phyloP scores from a whole-genome alignment of 352 stramenopile species.

The Phytophthora tentaculata region DNA sequence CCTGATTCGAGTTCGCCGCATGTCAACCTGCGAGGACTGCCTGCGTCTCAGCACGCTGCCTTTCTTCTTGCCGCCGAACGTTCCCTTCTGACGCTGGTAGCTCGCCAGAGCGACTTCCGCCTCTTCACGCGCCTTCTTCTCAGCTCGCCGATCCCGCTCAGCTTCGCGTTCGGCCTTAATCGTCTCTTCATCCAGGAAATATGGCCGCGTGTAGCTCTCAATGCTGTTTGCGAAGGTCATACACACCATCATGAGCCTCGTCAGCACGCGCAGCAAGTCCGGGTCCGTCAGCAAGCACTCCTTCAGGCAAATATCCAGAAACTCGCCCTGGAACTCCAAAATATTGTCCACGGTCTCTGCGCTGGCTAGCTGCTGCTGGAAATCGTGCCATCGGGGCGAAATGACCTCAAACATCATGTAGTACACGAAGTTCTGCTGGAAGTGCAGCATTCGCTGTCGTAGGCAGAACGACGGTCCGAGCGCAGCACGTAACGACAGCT shows the following conservation, averaged over 20 bases:
- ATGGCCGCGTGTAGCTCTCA: conserved; percentile 87
- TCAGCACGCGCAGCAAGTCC: conserved; percentile 93
- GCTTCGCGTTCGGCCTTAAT: conserved; percentile 85
- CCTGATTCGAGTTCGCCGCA: conserved; percentile 82
- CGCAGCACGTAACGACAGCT: conserved; percentile 85
- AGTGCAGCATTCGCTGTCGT: conserved; percentile 99
- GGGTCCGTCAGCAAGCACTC: conserved; percentile 97
- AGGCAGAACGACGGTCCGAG: conserved; percentile 95
- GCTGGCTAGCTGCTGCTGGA: conserved; percentile 85
- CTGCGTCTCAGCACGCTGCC: conserved; percentile 55
- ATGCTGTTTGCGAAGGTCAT: conserved; percentile 96
- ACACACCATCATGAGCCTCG: conserved; percentile 97
- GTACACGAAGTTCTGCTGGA: conserved; percentile 98
- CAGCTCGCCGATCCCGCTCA: conserved; percentile 76
- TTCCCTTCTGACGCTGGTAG: conserved; percentile 57
- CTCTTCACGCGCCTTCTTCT: conserved; percentile 82
- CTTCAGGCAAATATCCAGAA: conserved; percentile 96
- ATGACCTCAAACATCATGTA: conserved; percentile 99
- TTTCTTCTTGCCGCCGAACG: conserved; percentile 61
- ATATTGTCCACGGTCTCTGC: conserved; percentile 95
- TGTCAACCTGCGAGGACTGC: conserved; percentile 79
- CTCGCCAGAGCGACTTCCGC: conserved; percentile 74
- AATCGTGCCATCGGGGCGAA: conserved; percentile 91
- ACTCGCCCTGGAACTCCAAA: conserved; percentile 93
- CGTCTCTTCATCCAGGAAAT: conserved; percentile 85